Percentiles rank a stretch among this genome's conserved stretches.
Conservation (phyloP, 2,329 filamentous ascomycete species). For the Neonectria punicea region DNA sequence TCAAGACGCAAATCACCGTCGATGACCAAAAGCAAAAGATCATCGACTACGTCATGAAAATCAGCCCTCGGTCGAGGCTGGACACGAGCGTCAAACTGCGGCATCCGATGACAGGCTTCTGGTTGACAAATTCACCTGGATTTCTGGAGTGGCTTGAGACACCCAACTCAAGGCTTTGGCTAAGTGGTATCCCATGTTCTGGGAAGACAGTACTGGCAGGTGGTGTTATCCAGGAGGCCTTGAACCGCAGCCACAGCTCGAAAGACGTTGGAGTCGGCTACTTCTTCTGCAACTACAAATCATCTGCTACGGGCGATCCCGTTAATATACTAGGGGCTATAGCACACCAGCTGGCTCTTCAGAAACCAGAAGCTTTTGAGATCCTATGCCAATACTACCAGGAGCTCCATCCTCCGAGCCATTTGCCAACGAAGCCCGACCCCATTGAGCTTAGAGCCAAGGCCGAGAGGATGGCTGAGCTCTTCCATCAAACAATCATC, state of each 20-base stretch:
- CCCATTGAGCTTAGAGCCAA: not conserved
- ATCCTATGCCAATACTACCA: not conserved
- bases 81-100: conserved; percentile 17
- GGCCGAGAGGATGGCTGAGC: not conserved
- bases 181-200: conserved; percentile 24
- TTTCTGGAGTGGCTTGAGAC: conserved; percentile 23
- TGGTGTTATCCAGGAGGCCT: conserved; percentile 5
- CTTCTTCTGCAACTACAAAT: conserved; percentile 27
- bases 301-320: not conserved
- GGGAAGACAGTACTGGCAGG: conserved; percentile 28
- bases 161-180: conserved; percentile 16
- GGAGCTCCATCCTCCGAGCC: not conserved
- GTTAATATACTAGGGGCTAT: not conserved
- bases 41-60: conserved; percentile 16
- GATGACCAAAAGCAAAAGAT: not conserved
- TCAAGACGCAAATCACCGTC: conserved; percentile 15
- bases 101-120: conserved; percentile 14
- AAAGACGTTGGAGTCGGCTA: not conserved
- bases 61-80: not conserved
- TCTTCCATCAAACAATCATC: conserved; percentile 8
- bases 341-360: conserved; percentile 20
- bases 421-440: not conserved
- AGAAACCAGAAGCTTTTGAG: conserved; percentile 3
- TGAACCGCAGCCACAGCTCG: not conserved
- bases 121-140: conserved; percentile 4